phyloP scores from a whole-genome alignment of 768 basidiomycete genomes.

The Dentipellis sp. region DNA sequence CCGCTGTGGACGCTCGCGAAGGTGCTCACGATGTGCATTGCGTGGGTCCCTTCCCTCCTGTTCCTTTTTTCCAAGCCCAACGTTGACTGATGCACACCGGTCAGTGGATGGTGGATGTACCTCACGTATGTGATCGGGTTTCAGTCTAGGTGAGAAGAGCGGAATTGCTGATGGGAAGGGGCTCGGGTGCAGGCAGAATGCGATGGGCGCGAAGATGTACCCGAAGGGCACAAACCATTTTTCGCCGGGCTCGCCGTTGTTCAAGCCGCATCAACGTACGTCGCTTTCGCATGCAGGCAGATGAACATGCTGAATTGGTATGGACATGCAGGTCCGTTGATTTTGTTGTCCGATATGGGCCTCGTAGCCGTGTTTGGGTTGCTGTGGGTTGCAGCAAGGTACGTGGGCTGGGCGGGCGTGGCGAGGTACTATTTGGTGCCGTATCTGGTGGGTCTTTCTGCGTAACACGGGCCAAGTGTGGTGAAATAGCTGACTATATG shows the following conservation, averaged over 20 bases:
- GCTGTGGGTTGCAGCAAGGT: slow-evolving; percentile 18
- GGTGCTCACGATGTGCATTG: slow-evolving; percentile 34
- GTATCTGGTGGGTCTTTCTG: background rate
- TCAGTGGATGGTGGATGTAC: slow-evolving; percentile 40
- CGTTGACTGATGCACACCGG: background rate
- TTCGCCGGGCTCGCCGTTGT: slow-evolving; percentile 38
- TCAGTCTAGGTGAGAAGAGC: background rate
- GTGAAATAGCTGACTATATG: background rate
- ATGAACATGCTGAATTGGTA: slow-evolving; percentile 5
- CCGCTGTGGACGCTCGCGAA: slow-evolving; percentile 41
- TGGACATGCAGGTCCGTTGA: background rate
- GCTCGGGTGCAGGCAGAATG: slow-evolving; percentile 21
- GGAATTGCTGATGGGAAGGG: too few species aligned
- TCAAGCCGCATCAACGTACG: slow-evolving; percentile 36
- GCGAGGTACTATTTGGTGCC: background rate
- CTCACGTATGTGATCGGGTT: slow-evolving; percentile 20
- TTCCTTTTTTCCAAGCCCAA: background rate
- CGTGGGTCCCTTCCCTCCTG: background rate
- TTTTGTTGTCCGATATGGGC: slow-evolving; percentile 33
- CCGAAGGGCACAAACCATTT: slow-evolving; percentile 42
- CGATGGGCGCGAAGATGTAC: slow-evolving; percentile 26
- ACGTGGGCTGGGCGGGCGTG: background rate
- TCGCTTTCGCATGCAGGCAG: background rate
- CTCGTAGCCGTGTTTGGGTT: slow-evolving; percentile 31
- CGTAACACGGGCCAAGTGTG: background rate